Evolutionary conservation across 148 eudicot genomes (phyloP), one percentile per base, ranked within the genome.

Genomic region (Fagopyrum esculentum): DNA sequence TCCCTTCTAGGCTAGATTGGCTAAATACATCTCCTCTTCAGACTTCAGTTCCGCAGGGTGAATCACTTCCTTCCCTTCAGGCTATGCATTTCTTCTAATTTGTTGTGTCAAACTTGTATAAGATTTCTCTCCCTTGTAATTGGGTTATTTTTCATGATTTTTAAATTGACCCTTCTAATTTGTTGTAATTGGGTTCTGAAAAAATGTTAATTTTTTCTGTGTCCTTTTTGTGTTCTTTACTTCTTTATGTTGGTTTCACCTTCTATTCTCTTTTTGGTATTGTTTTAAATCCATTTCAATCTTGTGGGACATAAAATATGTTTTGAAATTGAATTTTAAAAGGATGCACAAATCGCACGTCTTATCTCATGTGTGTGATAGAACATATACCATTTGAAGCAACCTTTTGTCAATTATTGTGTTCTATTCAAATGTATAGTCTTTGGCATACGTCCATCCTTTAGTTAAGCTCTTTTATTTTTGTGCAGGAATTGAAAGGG

Each of bases 1-100:
- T 94, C 80, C 98, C 98, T 55, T 84, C 97, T 77, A 83, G 81
- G 81, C 92, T 94, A 81, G 97, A 94, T 76, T 94, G 98, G 98
- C 84, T 94, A 19, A 91, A 94, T 76, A 74, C 92, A 61, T 84
- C 96, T 75, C 98, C 98, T 64, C 26, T 22, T 22, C 26, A 22
- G 26, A 22, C 98, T 94, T 81, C 89, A 89, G 86, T 81, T 81
- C 50, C 82, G 78, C 78, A 87, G 92, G 90, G 98, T 94, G 82
- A 86, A 22, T 22, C 26, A 22, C 26, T 22, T 22, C 26, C 26
- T 22, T 22, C 26, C 26, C 26, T 22, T 22, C 26, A 22, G 26
- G 26, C 26, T 22, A 22, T 22, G 26, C 26, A 22, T 22, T 22
- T 22, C 26, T 22, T 22, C 26, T 22, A 1, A 22, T 22, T 22